Evolutionary conservation across 805 yeast genomes (phyloP).

Genomic region (Lipomyces oligophaga): DNA sequence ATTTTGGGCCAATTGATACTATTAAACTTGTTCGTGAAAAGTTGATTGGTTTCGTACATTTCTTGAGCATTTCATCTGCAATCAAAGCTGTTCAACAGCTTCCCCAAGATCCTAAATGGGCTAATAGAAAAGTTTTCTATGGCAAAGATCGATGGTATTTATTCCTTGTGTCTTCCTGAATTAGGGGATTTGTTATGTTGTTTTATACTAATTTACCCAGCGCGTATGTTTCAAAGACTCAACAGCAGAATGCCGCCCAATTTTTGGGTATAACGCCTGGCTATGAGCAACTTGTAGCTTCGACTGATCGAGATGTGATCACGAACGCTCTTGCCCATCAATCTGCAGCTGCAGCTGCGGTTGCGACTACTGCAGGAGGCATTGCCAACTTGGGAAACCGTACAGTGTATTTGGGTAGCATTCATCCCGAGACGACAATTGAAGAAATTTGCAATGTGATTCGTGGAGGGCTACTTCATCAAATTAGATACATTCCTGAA

Average conservation of each 20-base stretch:
- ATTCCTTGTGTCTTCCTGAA: neutral
- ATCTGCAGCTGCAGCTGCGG: constrained; percentile 96
- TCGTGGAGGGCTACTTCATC: constrained; percentile 88
- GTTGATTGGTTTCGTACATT: constrained; percentile 78
- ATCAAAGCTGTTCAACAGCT: constrained; percentile 75
- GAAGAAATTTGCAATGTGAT: constrained; percentile 96
- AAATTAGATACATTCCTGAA: constrained; percentile 73
- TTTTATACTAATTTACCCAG: constrained; percentile 39
- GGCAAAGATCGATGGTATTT: constrained; percentile 73
- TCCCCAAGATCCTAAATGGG: constrained; percentile 64
- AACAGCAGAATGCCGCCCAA: constrained; percentile 95
- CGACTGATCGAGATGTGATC: constrained; percentile 54
- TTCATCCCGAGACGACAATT: constrained; percentile 80
- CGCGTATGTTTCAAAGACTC: constrained; percentile 90
- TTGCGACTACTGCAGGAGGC: constrained; percentile 92
- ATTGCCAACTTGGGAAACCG: constrained; percentile 88
- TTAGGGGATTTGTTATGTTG: neutral
- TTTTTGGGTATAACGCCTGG: constrained; percentile 89
- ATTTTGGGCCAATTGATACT: constrained; percentile 80
- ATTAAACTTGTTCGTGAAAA: constrained; percentile 76
- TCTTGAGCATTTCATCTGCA: constrained; percentile 80
- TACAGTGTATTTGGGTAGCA: constrained; percentile 84
- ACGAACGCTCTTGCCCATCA: constrained; percentile 66
- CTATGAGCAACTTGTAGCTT: constrained; percentile 72
- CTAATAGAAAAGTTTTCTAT: constrained; percentile 74